Percentiles rank a stretch among this genome's conserved stretches.
These are phyloP conservation scores for Acacia confusa DNA, from an alignment of 306 rosid species.

Conservation along the genomic window DNA sequence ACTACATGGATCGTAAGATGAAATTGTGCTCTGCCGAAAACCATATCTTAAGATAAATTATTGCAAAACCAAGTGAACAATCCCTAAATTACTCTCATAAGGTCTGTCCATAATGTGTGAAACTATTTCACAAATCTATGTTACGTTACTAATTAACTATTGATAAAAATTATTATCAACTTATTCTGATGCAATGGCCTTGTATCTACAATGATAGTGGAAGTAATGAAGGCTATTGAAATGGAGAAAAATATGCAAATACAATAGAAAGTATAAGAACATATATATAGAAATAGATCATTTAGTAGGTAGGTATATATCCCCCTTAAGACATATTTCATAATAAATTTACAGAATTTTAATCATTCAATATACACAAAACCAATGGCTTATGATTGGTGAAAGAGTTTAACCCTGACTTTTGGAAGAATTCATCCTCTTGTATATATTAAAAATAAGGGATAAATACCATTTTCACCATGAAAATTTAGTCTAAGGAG, in stretches of 20 bases:
- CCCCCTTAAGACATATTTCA: neutral
- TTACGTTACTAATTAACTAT: neutral
- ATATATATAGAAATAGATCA: neutral
- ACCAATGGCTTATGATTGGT: neutral
- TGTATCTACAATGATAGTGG: neutral
- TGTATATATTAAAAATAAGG: neutral
- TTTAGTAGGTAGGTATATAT: neutral
- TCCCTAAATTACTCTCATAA: neutral
- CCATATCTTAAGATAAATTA: too few relatives aligned
- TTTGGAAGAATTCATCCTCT: neutral
- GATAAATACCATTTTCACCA: too few relatives aligned
- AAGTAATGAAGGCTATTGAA: neutral
- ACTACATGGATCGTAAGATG: too few relatives aligned
- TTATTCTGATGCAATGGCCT: neutral
- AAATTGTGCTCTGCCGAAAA: too few relatives aligned
- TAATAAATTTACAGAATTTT: neutral
- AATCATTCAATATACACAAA: neutral
- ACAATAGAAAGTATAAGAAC: neutral
- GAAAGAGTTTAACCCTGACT: neutral
- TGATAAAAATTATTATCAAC: neutral
- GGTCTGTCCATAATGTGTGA: neutral
- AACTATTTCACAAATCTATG: neutral
- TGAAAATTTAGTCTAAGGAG: too few relatives aligned
- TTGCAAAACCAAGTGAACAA: neutral
- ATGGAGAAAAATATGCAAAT: neutral